These are phyloP conservation scores for Botryosphaeria dothidea DNA, from an alignment of 2,329 filamentous ascomycete genomes.

Conservation along the genomic window DNA sequence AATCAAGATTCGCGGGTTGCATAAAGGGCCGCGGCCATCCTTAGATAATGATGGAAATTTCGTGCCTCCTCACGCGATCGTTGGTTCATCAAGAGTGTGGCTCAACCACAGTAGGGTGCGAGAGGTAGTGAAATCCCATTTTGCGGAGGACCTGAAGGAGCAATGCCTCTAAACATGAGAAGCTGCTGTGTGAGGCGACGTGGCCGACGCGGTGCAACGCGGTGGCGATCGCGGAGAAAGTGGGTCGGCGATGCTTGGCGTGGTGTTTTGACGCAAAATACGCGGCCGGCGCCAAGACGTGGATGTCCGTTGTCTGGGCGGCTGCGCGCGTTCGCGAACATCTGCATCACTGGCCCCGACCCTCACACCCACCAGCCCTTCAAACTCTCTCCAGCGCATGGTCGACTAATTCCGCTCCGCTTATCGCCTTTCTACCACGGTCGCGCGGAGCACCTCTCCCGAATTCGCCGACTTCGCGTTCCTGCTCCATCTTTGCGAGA, in stretches of 20 bases:
- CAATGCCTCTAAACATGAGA: background rate
- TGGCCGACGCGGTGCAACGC: background rate
- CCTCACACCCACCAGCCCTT: background rate
- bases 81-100: too few relatives aligned
- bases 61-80: too few relatives aligned
- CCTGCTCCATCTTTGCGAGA: background rate
- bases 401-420: background rate
- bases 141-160: too few relatives aligned
- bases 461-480: slow-evolving; percentile 1
- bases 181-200: background rate
- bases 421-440: background rate
- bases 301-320: slow-evolving; percentile 5
- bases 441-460: background rate
- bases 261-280: slow-evolving; percentile 15
- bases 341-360: slow-evolving; percentile 7
- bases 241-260: slow-evolving; percentile 6
- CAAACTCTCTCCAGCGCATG: background rate
- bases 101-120: too few relatives aligned
- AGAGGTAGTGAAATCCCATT: too few relatives aligned
- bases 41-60: too few relatives aligned
- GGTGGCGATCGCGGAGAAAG: background rate
- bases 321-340: slow-evolving; percentile 15
- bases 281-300: slow-evolving; percentile 9
- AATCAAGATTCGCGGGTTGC: too few relatives aligned
- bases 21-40: too few relatives aligned